Conservation (phyloP, 371 early-diverging fungal genomes). For the Mortierella sp. region DNA sequence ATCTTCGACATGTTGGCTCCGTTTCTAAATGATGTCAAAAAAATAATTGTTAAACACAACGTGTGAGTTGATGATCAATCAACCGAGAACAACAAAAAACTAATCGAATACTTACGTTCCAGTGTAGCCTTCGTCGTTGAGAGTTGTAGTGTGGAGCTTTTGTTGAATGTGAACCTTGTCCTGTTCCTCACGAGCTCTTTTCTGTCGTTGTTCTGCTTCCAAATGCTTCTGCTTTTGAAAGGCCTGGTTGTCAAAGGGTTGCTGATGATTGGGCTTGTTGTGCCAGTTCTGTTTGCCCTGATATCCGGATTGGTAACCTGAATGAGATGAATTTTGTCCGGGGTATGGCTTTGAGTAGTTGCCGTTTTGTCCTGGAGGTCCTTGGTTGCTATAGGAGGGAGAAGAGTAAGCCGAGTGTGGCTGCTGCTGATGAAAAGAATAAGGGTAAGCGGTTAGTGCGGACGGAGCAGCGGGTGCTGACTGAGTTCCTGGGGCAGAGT, state of each 20-base stretch:
- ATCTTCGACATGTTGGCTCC: slow-evolving; percentile 28
- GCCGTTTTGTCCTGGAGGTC: slow-evolving; percentile 12
- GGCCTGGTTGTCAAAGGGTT: slow-evolving; percentile 42
- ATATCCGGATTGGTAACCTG: slow-evolving; percentile 18
- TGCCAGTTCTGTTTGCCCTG: slow-evolving; percentile 18
- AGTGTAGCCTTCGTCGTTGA: slow-evolving; percentile 20
- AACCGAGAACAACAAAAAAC: background rate
- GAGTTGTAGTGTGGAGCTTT: slow-evolving; percentile 18
- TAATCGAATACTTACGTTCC: background rate
- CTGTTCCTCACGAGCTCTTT: slow-evolving; percentile 12
- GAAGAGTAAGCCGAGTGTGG: slow-evolving; percentile 21
- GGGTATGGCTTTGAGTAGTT: slow-evolving; percentile 13
- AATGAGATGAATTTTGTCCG: slow-evolving; percentile 21
- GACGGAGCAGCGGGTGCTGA: slow-evolving; percentile 28
- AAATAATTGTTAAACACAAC: background rate
- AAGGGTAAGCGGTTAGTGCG: slow-evolving; percentile 47
- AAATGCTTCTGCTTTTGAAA: slow-evolving; percentile 50
- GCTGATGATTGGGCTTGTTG: slow-evolving; percentile 12
- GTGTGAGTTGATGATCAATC: background rate
- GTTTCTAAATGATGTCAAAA: slow-evolving; percentile 1
- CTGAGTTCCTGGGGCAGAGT: slow-evolving; percentile 20
- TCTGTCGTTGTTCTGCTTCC: slow-evolving; percentile 32
- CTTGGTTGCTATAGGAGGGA: slow-evolving; percentile 42
- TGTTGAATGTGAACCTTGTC: slow-evolving; percentile 23
- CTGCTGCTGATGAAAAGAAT: slow-evolving; percentile 36